Base-by-base conservation (phyloP, 2,329 filamentous ascomycete genomes). In the Coniochaeta sp. region DNA sequence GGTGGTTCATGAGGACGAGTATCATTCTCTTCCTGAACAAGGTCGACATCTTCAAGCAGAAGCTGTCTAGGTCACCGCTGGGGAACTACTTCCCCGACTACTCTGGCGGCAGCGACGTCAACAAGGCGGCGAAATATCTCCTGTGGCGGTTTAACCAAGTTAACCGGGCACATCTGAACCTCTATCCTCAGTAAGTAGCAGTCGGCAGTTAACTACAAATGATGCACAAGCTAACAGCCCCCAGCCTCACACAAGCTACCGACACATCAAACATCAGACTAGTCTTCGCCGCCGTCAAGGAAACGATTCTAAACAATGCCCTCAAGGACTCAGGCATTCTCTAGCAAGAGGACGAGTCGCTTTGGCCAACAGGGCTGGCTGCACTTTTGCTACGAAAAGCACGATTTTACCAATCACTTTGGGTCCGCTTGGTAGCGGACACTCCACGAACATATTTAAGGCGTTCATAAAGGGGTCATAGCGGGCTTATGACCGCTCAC, bases 1-100 rank as follows among this genome's bases (percentile, higher is more conserved):
- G 94, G 61, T 99, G 94, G 94, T 99, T 99, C 71, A 95, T 97
- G 87, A 81, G 94, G 61, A 99, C 94, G 12, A 96, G 91, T 66
- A 99, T 99, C 65, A 97, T 99, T 64, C 78, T 99, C 52, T 99
- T 99, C 74, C 79, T 99, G 56, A 99, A 99, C 76, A 99, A 99
- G 70, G 94, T 99, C 60, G 94, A 99, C 73, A 82, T 99, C 53
- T 99, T 99, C 79, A 92, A 94, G 68, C 86, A 91, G 65, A 99
- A 99, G 69, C 83, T 99, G 26, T 83, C 83, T 51, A 83, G 91
- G 57, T 96, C 91, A 51, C 92, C 94, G 0, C 71, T 99, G 45
- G 89, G 86, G 61, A 96, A 92, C 66, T 99, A 97, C 69, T 99
- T 99, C 65, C 92, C 91, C 0, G 94, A 99, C 68, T 99, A 99